Evolutionary conservation across 495 filamentous ascomycete species (phyloP).

Genomic region (Annulohypoxylon moriforme): DNA sequence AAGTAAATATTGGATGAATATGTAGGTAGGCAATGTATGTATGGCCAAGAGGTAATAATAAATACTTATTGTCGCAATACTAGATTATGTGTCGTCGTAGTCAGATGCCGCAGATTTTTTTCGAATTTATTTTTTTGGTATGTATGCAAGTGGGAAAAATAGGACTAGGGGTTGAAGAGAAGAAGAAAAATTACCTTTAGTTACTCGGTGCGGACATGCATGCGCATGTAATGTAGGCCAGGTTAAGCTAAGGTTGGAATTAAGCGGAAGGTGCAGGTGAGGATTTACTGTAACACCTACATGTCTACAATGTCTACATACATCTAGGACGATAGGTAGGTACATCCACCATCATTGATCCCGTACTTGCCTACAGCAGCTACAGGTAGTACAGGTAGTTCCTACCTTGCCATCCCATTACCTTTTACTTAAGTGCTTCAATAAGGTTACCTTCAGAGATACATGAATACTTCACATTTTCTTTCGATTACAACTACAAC

Average conservation of each 20-base stretch:
- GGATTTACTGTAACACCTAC: conserved; percentile 9
- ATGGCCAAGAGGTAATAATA: conserved; percentile 10
- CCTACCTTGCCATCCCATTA: background rate
- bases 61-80: conserved; percentile 8
- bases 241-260: conserved; percentile 13
- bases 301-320: background rate
- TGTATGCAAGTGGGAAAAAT: background rate
- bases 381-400: background rate
- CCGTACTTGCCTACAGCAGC: no score
- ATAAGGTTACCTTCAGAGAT: background rate
- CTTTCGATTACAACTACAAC: background rate
- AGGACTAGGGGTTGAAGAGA: background rate
- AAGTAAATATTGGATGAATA: conserved; percentile 7
- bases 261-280: conserved; percentile 14
- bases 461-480: conserved; percentile 1
- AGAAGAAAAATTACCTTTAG: conserved; percentile 1
- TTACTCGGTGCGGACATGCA: conserved; percentile 5
- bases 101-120: background rate
- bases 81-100: background rate
- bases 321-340: background rate
- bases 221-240: background rate
- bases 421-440: background rate
- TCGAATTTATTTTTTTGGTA: background rate
- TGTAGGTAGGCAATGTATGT: background rate
- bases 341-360: background rate